A percentile compares a stretch with the other conserved stretches of the same genome.
Conservation (phyloP, 2,329 filamentous ascomycete species). For the Pseudocercospora macadamiae region DNA sequence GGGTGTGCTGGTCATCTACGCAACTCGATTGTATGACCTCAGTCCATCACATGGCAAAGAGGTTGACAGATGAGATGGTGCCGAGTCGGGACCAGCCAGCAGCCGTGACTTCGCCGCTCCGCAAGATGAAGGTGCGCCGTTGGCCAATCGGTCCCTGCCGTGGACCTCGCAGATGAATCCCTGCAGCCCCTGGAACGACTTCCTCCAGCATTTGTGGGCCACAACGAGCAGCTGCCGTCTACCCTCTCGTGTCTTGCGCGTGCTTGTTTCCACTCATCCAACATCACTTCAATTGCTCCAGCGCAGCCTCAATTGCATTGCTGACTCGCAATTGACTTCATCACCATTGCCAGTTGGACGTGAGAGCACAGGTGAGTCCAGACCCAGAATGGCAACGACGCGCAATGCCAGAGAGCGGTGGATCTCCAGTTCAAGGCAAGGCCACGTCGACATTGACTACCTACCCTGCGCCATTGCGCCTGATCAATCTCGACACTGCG, state of each 20-base stretch:
- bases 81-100: too few relatives aligned
- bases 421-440: neutral
- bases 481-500: neutral
- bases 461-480: conserved; percentile 1
- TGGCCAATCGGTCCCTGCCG: conserved; percentile 13
- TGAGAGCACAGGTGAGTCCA: conserved; percentile 17
- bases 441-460: conserved; percentile 17
- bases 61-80: neutral
- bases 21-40: neutral
- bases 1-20: neutral
- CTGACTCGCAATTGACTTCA: neutral
- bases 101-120: conserved; percentile 2
- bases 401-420: conserved; percentile 4
- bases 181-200: conserved; percentile 22
- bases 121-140: conserved; percentile 2
- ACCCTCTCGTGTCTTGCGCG: conserved; percentile 1
- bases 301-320: conserved; percentile 7
- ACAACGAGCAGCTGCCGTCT: conserved; percentile 10
- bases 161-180: conserved; percentile 13
- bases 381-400: neutral
- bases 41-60: neutral
- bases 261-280: neutral
- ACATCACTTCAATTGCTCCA: neutral
- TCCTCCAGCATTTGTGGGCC: conserved; percentile 22
- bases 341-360: neutral